A percentile compares a stretch with the other conserved stretches of the same genome.
These are phyloP conservation scores for Rhizopogon vulgaris DNA, from an alignment of 768 basidiomycete species.

Conservation along the genomic window DNA sequence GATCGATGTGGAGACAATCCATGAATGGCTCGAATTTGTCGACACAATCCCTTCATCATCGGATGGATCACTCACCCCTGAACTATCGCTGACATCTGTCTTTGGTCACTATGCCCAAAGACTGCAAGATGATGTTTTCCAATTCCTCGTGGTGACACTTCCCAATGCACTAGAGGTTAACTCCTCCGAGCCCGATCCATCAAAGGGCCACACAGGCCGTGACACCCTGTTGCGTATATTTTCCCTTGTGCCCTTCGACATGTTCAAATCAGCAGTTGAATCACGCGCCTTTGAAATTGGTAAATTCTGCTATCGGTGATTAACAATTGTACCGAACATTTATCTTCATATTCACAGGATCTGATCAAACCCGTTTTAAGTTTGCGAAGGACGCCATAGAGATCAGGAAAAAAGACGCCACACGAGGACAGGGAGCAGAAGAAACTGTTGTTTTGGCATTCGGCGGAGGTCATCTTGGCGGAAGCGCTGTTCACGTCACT, in stretches of 20 bases:
- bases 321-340: slow-evolving; percentile 2
- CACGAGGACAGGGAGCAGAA: slow-evolving; percentile 65
- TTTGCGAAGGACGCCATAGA: slow-evolving; percentile 91
- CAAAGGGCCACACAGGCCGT: slow-evolving; percentile 39
- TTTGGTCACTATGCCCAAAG: slow-evolving; percentile 75
- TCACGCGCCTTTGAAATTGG: slow-evolving; percentile 77
- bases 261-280: slow-evolving; percentile 80
- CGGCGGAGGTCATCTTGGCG: slow-evolving; percentile 60
- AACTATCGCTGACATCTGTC: slow-evolving; percentile 47
- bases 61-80: slow-evolving; percentile 43
- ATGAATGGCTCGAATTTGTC: slow-evolving; percentile 73
- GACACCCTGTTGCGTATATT: slow-evolving; percentile 71
- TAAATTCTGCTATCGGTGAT: slow-evolving; percentile 27
- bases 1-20: slow-evolving; percentile 69
- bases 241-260: slow-evolving; percentile 77
- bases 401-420: slow-evolving; percentile 70
- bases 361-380: slow-evolving; percentile 83
- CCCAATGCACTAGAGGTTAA: slow-evolving; percentile 59
- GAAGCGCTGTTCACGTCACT: slow-evolving; percentile 80
- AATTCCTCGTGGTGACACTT: slow-evolving; percentile 70
- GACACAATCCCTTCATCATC: slow-evolving; percentile 44
- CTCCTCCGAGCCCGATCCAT: slow-evolving; percentile 33
- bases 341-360: slow-evolving; percentile 38
- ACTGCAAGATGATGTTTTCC: slow-evolving; percentile 70
- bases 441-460: slow-evolving; percentile 93